These are phyloP conservation scores for Chaetomiaceae sp. DNA, from an alignment of 2,329 filamentous ascomycete genomes.

Conservation along the genomic window DNA sequence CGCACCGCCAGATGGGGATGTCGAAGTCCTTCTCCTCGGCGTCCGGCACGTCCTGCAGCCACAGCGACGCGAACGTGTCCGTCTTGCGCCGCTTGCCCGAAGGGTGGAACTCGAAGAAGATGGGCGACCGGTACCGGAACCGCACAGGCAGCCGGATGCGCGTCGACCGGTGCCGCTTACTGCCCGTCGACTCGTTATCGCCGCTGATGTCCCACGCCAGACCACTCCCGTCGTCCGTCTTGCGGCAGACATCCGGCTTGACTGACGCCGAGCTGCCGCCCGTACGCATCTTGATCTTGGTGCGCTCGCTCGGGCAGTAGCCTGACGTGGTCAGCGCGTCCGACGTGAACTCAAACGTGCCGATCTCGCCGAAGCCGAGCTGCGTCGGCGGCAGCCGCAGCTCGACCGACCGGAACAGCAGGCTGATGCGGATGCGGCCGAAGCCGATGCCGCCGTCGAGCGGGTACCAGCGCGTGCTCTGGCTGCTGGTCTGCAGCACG, in stretches of 20 bases:
- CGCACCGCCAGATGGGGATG: slow-evolving; percentile 85
- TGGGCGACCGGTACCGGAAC: slow-evolving; percentile 81
- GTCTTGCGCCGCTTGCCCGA: slow-evolving; percentile 60
- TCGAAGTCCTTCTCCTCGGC: slow-evolving; percentile 73
- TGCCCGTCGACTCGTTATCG: slow-evolving; percentile 23
- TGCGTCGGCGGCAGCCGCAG: slow-evolving; percentile 78
- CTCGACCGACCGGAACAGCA: slow-evolving; percentile 87
- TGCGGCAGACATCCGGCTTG: slow-evolving; percentile 57
- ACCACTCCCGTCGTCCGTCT: slow-evolving; percentile 51
- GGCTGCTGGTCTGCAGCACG: slow-evolving; percentile 80
- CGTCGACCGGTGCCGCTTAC: background rate
- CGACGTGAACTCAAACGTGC: slow-evolving; percentile 83
- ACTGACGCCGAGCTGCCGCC: slow-evolving; percentile 76
- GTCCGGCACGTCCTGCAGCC: slow-evolving; percentile 82
- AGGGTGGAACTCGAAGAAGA: slow-evolving; percentile 81
- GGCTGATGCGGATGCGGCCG: slow-evolving; percentile 79
- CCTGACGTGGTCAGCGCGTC: slow-evolving; percentile 62
- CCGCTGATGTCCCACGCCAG: slow-evolving; percentile 48
- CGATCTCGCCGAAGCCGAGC: slow-evolving; percentile 84
- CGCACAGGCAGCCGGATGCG: slow-evolving; percentile 76
- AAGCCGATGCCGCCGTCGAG: slow-evolving; percentile 91
- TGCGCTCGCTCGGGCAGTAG: slow-evolving; percentile 60
- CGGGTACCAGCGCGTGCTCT: slow-evolving; percentile 91
- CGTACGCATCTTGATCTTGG: slow-evolving; percentile 76
- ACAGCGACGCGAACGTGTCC: slow-evolving; percentile 74